Percentiles rank a stretch among this genome's conserved stretches.
Evolutionary conservation across 2,329 filamentous ascomycete species (phyloP).

Genomic region (Aspergillus luchuensis): DNA sequence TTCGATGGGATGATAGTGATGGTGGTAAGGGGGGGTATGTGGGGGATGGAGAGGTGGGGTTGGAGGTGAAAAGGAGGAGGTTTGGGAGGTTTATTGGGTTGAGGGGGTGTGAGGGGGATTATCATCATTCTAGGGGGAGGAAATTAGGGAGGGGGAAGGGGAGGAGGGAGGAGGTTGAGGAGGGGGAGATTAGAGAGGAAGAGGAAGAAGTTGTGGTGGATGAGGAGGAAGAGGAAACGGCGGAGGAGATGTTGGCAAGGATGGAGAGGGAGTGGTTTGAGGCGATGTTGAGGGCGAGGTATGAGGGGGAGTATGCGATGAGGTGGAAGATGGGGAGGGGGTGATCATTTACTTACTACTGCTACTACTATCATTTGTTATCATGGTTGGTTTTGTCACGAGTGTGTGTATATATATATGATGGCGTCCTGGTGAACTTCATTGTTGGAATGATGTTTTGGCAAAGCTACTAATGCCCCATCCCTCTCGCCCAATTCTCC

Average conservation of each 20-base stretch:
- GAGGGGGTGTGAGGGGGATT: conserved; percentile 33
- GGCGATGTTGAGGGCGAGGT: conserved; percentile 29
- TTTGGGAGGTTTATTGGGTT: conserved; percentile 49
- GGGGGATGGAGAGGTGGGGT: too few species aligned
- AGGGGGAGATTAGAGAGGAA: neutral
- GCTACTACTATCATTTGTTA: too few species aligned
- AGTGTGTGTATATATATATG: neutral
- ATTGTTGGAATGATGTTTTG: too few species aligned
- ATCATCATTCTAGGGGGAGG: too few species aligned
- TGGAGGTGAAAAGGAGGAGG: conserved; percentile 43
- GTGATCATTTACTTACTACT: neutral
- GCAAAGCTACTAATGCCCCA: conserved; percentile 28
- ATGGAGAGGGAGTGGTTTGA: conserved; percentile 36
- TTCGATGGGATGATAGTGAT: conserved; percentile 21
- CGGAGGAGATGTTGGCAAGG: conserved; percentile 21
- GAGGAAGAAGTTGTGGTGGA: neutral
- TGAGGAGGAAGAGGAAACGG: conserved; percentile 6
- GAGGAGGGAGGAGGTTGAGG: neutral
- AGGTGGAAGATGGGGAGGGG: conserved; percentile 21
- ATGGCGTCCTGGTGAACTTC: neutral
- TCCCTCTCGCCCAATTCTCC: conserved; percentile 37
- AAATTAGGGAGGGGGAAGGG: conserved; percentile 32
- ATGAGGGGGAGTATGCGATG: conserved; percentile 21
- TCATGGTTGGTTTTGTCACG: too few species aligned
- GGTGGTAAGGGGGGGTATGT: too few species aligned